A percentile compares a stretch with the other conserved stretches of the same genome.
phyloP scores from a whole-genome alignment of 257 asterid species.

The Solanum arcanum region DNA sequence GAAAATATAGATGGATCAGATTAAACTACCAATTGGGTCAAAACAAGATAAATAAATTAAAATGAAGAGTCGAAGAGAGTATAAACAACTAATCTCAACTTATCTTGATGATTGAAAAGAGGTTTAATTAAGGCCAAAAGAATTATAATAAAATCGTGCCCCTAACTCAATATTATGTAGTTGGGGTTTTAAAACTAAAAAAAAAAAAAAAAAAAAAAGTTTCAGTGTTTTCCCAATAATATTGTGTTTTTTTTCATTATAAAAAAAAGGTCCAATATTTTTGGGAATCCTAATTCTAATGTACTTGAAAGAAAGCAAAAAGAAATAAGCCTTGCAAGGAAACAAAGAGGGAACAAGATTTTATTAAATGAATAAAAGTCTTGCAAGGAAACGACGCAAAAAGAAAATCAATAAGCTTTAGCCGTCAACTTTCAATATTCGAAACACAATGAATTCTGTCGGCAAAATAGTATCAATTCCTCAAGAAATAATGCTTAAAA shows the following conservation, averaged over 20 bases:
- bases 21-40: not conserved
- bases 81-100: not conserved
- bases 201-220: too few relatives aligned
- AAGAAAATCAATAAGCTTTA: not conserved
- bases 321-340: not conserved
- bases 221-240: not conserved
- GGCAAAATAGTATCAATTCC: not conserved
- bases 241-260: too few relatives aligned
- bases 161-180: not conserved
- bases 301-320: not conserved
- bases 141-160: not conserved
- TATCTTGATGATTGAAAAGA: too few relatives aligned
- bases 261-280: not conserved
- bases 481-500: not conserved
- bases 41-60: too few relatives aligned
- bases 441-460: not conserved
- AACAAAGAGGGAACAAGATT: not conserved
- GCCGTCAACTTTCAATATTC: not conserved
- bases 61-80: not conserved
- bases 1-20: not conserved
- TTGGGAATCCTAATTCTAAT: not conserved
- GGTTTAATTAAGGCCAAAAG: not conserved
- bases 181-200: not conserved
- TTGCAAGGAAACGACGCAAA: not conserved
- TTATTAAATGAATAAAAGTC: not conserved